phyloP scores from a whole-genome alignment of 108 stramenopile species.

The Seminavis robusta region DNA sequence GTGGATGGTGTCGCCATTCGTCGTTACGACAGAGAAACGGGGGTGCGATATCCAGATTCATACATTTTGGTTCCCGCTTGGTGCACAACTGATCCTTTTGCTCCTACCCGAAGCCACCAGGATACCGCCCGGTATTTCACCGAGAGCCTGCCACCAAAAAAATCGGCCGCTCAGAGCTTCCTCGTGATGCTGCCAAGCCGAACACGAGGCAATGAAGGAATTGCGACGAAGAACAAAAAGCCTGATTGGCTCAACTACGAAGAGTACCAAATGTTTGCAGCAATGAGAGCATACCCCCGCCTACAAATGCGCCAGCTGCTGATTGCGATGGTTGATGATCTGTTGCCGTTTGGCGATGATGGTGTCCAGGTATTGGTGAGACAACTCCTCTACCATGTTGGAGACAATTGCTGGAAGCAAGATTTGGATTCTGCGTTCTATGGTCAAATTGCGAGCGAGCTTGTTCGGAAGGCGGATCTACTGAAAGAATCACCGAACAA shows the following conservation, averaged over 20 bases:
- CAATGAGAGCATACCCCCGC: conserved; percentile 33
- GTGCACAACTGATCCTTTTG: too few species aligned
- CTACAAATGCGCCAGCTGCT: conserved; percentile 32
- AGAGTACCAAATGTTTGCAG: conserved; percentile 26
- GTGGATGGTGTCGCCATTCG: too few species aligned
- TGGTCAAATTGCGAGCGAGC: neutral
- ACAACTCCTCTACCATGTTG: conserved; percentile 49
- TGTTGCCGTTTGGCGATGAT: conserved; percentile 15
- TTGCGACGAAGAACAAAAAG: conserved; percentile 12
- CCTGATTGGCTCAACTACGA: conserved; percentile 27
- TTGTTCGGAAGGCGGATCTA: conserved; percentile 14
- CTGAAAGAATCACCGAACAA: conserved; percentile 34
- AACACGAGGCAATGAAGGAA: conserved; percentile 23
- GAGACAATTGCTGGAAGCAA: conserved; percentile 31
- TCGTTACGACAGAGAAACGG: too few species aligned
- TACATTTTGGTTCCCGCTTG: too few species aligned
- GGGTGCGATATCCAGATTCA: too few species aligned
- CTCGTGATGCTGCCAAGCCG: neutral
- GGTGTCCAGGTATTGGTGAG: conserved; percentile 26
- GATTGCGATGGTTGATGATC: conserved; percentile 11
- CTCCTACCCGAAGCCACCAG: too few species aligned
- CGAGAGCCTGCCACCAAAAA: neutral
- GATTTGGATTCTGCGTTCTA: conserved; percentile 3
- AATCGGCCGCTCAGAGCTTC: neutral
- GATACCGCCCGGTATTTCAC: neutral